Base-by-base conservation (phyloP, 495 filamentous ascomycete species). In the Penicillium maclennaniae region DNA sequence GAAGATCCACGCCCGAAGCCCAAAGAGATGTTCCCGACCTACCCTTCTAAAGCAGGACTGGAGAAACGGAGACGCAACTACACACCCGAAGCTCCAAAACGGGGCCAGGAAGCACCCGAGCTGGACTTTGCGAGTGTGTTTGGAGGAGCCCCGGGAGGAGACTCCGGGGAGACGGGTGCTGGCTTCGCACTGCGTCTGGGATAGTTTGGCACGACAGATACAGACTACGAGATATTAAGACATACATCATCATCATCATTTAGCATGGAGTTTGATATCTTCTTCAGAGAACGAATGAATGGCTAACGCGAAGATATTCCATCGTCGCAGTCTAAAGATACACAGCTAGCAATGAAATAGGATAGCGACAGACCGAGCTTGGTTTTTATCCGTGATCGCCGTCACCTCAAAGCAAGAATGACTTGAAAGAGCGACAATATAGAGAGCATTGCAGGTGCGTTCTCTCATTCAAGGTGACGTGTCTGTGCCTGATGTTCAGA, bases 11-110 rank as follows among this genome's bases (percentile, higher is more conserved):
- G 85, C 28, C 88, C 90, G 1, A 96, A 96, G 70, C 83, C 83
- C 20, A 85, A 85, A 65, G 87, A 84, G 58, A 88, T 95, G 86
- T 92, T 95, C 58, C 89, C 89, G 15, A 92, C 89, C 0, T 98
- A 96, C 64, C 93, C 93, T 2, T 91, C 86, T 45, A 97, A 96
- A 70, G 93, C 92, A 0, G 90, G 91, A 1, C 87, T 92, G 79
- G 93, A 98, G 79, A 88, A 85, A 64, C 69, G 91, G 60, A 75
- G 89, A 53, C 73, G 81, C 27, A 68, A 83, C 25, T 84, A 80
- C 51, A 96, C 86, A 39, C 93, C 93, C 2, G 87, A 89, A 61
- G 93, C 93, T n/a, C 93, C 93, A 3, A 85, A 80, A 28, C 72
- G 91, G 7, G 92, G 92, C 0, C 83, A 73, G 47, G 71, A 87